These are phyloP conservation scores for Anacardium occidentale DNA, from an alignment of 345 rosid species.

Conservation along the genomic window DNA sequence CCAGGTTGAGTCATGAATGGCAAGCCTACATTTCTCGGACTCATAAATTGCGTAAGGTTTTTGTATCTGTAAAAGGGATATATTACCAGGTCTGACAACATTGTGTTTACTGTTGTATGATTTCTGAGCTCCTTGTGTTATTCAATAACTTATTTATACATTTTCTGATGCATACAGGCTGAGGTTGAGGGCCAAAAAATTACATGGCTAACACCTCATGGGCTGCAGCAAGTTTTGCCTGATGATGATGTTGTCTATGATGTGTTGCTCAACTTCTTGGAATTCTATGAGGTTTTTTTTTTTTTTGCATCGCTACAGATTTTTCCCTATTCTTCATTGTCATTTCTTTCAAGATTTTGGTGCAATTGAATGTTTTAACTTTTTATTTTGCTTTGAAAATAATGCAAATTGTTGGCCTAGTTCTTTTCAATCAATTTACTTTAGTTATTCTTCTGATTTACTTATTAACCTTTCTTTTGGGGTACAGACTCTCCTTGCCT, in stretches of 20 bases:
- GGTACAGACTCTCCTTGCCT: conserved; percentile 86
- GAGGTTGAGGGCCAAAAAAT: conserved; percentile 94
- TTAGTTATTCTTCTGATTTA: conserved; percentile 8
- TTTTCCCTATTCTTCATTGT: background rate
- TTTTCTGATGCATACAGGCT: conserved; percentile 54
- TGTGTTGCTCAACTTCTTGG: conserved; percentile 84
- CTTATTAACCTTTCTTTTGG: conserved; percentile 4
- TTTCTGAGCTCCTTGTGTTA: background rate
- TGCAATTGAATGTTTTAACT: background rate
- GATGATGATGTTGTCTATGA: conserved; percentile 85
- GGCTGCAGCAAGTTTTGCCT: conserved; percentile 86
- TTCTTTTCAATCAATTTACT: background rate
- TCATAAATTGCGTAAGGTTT: conserved; percentile 81
- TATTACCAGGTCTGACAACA: conserved; percentile 71
- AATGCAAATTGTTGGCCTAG: background rate
- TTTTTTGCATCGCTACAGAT: background rate
- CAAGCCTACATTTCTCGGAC: conserved; percentile 80
- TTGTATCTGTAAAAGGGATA: conserved; percentile 92
- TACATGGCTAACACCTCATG: conserved; percentile 94
- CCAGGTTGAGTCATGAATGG: conserved; percentile 94
- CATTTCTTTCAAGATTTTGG: background rate
- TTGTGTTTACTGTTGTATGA: background rate
- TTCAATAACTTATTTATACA: background rate
- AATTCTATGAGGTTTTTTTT: conserved; percentile 78
- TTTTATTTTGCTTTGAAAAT: background rate